Evolutionary conservation across 768 basidiomycete genomes (phyloP).

Genomic region (Serendipita vermifera): DNA sequence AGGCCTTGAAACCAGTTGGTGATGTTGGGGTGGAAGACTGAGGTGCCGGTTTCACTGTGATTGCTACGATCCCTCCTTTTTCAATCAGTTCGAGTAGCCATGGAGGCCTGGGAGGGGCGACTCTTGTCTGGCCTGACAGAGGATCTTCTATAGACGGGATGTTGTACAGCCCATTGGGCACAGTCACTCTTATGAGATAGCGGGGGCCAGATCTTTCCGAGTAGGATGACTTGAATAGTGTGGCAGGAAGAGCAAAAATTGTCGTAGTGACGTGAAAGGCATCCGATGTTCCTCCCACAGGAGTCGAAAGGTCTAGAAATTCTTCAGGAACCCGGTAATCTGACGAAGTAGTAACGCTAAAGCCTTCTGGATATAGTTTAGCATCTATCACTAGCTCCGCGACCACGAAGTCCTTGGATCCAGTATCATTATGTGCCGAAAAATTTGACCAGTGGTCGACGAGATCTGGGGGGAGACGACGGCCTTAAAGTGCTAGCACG

Average conservation of each 20-base stretch:
- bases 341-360: conserved; percentile 39
- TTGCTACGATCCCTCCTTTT: conserved; percentile 43
- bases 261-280: conserved; percentile 43
- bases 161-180: conserved; percentile 76
- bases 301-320: conserved; percentile 26
- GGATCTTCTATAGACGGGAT: conserved; percentile 69
- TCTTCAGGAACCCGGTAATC: conserved; percentile 26
- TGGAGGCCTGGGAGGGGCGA: conserved; percentile 46
- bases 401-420: conserved; percentile 53
- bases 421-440: not conserved
- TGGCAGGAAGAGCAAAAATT: conserved; percentile 60
- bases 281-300: conserved; percentile 16
- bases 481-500: too few relatives aligned
- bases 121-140: conserved; percentile 53
- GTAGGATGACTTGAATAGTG: conserved; percentile 37
- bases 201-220: conserved; percentile 26
- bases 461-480: too few relatives aligned
- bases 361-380: conserved; percentile 68
- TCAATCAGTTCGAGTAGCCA: conserved; percentile 57
- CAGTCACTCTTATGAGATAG: conserved; percentile 61
- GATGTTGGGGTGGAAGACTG: conserved; percentile 17
- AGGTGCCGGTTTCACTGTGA: conserved; percentile 39
- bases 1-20: conserved; percentile 14
- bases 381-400: conserved; percentile 72
- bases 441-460: too few relatives aligned